phyloP scores from a whole-genome alignment of 2,329 filamentous ascomycete species.

The Clarireedia sp. region DNA sequence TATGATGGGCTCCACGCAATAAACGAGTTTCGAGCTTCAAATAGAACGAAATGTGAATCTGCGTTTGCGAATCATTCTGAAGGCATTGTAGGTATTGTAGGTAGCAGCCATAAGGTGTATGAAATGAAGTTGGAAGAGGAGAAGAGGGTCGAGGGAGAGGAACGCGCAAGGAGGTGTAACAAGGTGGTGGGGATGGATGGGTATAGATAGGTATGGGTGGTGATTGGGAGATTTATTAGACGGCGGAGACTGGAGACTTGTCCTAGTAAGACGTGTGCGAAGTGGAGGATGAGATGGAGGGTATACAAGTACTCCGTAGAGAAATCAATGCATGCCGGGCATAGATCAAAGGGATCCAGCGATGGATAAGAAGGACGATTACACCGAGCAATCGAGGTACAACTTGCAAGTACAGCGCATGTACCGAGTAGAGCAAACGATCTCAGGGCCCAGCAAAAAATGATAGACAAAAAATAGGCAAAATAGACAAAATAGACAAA shows the following conservation, averaged over 20 bases:
- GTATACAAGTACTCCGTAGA: neutral
- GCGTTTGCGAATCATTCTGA: conserved; percentile 26
- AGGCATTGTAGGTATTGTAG: conserved; percentile 18
- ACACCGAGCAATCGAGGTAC: neutral
- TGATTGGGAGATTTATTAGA: neutral
- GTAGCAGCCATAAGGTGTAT: conserved; percentile 17
- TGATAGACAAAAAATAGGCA: no score
- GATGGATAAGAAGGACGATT: neutral
- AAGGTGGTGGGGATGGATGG: conserved; percentile 14
- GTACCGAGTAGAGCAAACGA: no score
- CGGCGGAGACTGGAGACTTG: neutral
- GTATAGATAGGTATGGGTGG: neutral
- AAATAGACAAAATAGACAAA: no score
- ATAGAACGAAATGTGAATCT: conserved; percentile 28
- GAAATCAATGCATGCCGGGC: neutral
- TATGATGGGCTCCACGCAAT: conserved; percentile 3
- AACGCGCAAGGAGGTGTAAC: conserved; percentile 19
- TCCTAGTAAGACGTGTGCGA: neutral
- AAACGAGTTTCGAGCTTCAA: conserved; percentile 15
- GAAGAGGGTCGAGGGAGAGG: neutral
- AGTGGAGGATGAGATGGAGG: neutral
- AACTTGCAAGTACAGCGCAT: no score
- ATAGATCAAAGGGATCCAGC: neutral
- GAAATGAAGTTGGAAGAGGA: neutral
- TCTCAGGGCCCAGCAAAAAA: no score